phyloP scores from a whole-genome alignment of 352 stramenopile species.

The Globisporangium acanthophoron region DNA sequence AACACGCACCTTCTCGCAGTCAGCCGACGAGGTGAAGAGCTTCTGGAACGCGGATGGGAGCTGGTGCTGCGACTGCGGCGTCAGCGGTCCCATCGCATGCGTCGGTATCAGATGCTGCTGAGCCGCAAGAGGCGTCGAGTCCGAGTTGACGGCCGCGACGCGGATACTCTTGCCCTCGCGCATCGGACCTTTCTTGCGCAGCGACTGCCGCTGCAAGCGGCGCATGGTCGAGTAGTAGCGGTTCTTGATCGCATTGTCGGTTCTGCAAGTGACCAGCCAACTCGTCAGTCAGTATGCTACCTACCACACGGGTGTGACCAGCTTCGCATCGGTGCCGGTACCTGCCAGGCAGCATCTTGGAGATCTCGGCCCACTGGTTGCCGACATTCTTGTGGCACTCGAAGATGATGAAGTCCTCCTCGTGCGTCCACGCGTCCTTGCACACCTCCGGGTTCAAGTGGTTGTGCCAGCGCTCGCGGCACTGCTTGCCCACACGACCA shows the following conservation, averaged over 20 bases:
- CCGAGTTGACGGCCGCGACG: conserved; percentile 52
- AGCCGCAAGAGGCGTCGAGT: conserved; percentile 25
- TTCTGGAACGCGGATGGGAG: conserved; percentile 21
- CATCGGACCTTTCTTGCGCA: conserved; percentile 82
- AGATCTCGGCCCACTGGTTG: conserved; percentile 91
- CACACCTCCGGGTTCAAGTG: conserved; percentile 84
- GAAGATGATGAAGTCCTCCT: conserved; percentile 90
- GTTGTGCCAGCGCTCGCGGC: conserved; percentile 86
- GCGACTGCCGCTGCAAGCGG: conserved; percentile 82
- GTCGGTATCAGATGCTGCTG: conserved; percentile 8
- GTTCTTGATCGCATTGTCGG: conserved; percentile 91
- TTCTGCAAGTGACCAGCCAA: conserved; percentile 29
- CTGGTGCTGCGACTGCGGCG: conserved; percentile 25
- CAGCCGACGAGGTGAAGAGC: conserved; percentile 32
- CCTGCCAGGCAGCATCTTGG: conserved; percentile 85
- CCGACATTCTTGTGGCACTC: conserved; percentile 89
- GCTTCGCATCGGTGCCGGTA: conserved; percentile 8
- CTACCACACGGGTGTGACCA: too few species aligned
- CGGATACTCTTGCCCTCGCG: conserved; percentile 79
- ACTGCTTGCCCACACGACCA: conserved; percentile 87
- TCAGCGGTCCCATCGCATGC: conserved; percentile 12
- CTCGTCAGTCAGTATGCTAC: conserved; percentile 69
- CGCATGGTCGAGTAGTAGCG: conserved; percentile 91
- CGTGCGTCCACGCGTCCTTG: conserved; percentile 85
- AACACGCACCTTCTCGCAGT: conserved; percentile 30